A percentile compares a stretch with the other conserved stretches of the same genome.
Conservation (phyloP, 139 green algal genomes). For the Ulvella scutata region DNA sequence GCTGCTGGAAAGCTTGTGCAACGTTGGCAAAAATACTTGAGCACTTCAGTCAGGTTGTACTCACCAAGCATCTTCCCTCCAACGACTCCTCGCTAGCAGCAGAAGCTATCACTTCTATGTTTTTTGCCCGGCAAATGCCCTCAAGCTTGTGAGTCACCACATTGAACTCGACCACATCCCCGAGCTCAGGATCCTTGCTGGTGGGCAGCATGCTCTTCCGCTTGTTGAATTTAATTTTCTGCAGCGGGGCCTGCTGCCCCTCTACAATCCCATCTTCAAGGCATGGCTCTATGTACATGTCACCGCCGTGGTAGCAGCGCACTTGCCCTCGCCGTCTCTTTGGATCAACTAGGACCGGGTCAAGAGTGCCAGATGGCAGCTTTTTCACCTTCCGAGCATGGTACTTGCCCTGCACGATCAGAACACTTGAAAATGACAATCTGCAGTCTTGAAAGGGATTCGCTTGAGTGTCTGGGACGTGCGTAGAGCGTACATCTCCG, state of each 20-base stretch:
- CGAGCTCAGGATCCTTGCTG: background rate
- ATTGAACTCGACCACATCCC: constrained; percentile 1
- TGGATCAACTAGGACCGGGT: background rate
- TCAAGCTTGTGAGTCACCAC: constrained; percentile 2
- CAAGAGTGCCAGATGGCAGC: constrained; percentile 1
- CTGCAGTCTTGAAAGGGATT: too few relatives aligned
- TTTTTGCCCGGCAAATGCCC: background rate
- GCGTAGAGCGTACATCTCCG: too few relatives aligned
- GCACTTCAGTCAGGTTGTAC: background rate
- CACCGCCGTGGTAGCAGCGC: background rate
- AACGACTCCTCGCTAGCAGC: background rate
- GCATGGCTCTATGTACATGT: background rate
- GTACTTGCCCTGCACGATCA: too few relatives aligned
- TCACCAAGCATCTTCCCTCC: background rate
- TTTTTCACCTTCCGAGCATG: background rate
- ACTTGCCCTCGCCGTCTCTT: background rate
- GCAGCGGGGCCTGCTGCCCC: background rate
- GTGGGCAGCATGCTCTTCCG: background rate
- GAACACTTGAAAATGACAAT: too few relatives aligned
- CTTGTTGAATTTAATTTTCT: constrained; percentile 4
- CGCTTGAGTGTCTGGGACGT: too few relatives aligned
- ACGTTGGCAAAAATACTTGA: too few relatives aligned
- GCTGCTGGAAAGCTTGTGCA: too few relatives aligned
- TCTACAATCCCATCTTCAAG: background rate
- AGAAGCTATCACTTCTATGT: background rate